phyloP scores from a whole-genome alignment of 192 early-diverging fungal species.

The Umbelopsis sp. region DNA sequence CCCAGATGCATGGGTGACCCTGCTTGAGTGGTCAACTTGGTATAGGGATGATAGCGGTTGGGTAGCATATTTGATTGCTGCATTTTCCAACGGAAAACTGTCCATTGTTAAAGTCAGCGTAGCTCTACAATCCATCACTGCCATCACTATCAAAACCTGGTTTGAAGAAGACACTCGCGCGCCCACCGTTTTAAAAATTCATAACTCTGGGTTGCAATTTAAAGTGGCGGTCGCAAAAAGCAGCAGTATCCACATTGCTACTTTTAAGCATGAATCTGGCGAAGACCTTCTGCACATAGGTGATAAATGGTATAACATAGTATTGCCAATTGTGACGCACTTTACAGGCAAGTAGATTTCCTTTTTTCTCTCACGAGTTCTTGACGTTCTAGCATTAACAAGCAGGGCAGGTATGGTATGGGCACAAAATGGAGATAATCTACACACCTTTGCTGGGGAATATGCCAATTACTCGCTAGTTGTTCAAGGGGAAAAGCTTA shows the following conservation, averaged over 20 bases:
- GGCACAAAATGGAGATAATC: not conserved
- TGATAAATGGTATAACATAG: too few species aligned
- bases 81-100: not conserved
- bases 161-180: not conserved
- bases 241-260: not conserved
- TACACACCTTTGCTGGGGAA: not conserved
- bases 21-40: conserved; percentile 5
- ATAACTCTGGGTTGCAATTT: not conserved
- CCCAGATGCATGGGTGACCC: not conserved
- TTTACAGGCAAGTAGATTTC: too few species aligned
- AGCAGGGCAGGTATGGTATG: not conserved
- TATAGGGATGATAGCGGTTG: not conserved
- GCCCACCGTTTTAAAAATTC: not conserved
- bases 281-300: not conserved
- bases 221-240: not conserved
- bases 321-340: too few species aligned
- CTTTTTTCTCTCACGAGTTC: too few species aligned
- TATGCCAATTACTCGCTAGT: conserved; percentile 2
- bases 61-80: not conserved
- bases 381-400: too few species aligned
- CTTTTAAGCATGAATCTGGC: not conserved
- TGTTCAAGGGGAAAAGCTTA: not conserved
- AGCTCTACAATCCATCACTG: not conserved
- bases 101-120: not conserved
- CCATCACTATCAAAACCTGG: not conserved